Base-by-base conservation (phyloP, 2,329 filamentous ascomycete species). In the Ophiocordyceps camponoti-saundersi region DNA sequence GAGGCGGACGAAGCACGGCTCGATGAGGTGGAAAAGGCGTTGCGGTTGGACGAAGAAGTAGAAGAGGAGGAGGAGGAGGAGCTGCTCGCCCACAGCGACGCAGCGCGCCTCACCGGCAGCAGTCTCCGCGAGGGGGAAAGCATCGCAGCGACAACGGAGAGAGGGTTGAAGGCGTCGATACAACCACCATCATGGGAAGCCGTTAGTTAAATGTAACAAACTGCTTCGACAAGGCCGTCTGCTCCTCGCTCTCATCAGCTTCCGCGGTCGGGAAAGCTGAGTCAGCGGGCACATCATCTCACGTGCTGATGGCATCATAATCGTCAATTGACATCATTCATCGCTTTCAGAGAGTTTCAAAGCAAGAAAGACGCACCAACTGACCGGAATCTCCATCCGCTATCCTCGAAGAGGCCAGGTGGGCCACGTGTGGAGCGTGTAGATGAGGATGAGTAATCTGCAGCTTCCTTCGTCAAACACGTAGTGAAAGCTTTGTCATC, bases 201-300 rank as follows among this genome's bases (percentile, higher is more conserved):
- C 4, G 26, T 11, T 10, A 10, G 11, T 6, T 10, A 10, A 29
- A 29, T 29, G 2, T 29, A 29, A n/a, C n/a, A 11, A 29, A 29
- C 26, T 2, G 11, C 26, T 10, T 10, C 26, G 26, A 29, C 7
- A 29, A 29, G 11, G 26, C 11, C 26, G 4, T n/a, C 32, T 7
- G 6, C 16, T 34, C 2, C 32, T 15, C 32, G 16, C 4, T 18
- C 36, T 40, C 36, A 7, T 40, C 36, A 40, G 18, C 6, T 40
- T 8, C n/a, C 5, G 36, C 16, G 6, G 16, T 18, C 36, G 4
- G 23, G 23, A 26, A 8, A 18, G 49, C 48, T 50, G 50, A 52
- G 46, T 49, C 50, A 49, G 40, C 36, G 48, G 49, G 51, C 54
- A 56, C 54, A 52, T 45, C 54, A 56, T 56, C 53, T 53, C 54